A percentile compares a stretch with the other conserved stretches of the same genome.
Conservation (phyloP, 2,329 filamentous ascomycete genomes). For the Botrytis cinerea region DNA sequence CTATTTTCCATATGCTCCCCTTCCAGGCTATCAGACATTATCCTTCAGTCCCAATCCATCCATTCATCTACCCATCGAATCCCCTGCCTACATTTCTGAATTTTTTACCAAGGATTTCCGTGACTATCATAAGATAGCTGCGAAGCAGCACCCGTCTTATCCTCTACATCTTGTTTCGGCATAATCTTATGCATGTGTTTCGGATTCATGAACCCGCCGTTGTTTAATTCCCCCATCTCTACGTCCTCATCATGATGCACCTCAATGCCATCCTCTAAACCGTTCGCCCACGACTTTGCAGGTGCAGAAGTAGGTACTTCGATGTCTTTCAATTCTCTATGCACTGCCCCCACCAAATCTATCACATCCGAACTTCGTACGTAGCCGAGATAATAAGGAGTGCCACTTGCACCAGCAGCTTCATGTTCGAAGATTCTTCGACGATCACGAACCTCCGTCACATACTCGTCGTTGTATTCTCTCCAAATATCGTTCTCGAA, state of each 20-base stretch:
- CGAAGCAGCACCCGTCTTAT: slow-evolving; percentile 3
- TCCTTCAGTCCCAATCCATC: background rate
- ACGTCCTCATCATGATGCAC: slow-evolving; percentile 25
- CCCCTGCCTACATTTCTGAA: background rate
- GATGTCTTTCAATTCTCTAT: slow-evolving; percentile 44
- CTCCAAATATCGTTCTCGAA: slow-evolving; percentile 81
- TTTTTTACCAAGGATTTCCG: slow-evolving; percentile 20
- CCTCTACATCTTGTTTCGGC: slow-evolving; percentile 29
- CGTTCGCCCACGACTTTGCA: slow-evolving; percentile 17
- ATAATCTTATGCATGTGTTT: slow-evolving; percentile 28
- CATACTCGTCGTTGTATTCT: slow-evolving; percentile 88
- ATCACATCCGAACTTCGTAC: slow-evolving; percentile 68
- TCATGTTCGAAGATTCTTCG: slow-evolving; percentile 69
- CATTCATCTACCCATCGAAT: background rate
- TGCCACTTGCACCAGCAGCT: slow-evolving; percentile 62
- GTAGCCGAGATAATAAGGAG: slow-evolving; percentile 82
- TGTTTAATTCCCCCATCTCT: slow-evolving; percentile 21
- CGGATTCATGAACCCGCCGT: slow-evolving; percentile 34
- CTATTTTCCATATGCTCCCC: background rate
- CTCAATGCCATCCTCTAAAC: slow-evolving; percentile 23
- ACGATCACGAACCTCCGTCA: slow-evolving; percentile 66
- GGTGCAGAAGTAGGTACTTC: slow-evolving; percentile 22
- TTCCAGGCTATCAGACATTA: background rate
- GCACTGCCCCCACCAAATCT: slow-evolving; percentile 59
- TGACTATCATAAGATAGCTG: slow-evolving; percentile 25